Evolutionary conservation across 495 filamentous ascomycete species (phyloP), one percentile per base, ranked within the genome.

Genomic region (Daldinia grandis): DNA sequence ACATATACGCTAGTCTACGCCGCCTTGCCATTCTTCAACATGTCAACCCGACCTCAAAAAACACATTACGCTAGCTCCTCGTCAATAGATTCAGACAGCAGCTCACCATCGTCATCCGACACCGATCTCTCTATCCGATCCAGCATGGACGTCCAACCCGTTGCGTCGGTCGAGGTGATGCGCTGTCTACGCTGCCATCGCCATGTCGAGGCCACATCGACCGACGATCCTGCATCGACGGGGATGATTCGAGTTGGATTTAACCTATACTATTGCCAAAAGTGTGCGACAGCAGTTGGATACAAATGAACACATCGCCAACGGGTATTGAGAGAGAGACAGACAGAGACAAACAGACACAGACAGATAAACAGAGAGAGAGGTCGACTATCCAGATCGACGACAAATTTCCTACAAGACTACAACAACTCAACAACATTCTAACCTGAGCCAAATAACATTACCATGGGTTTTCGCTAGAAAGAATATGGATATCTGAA

Each of bases 211-310:
- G 79, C 82, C 19, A 84, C 84, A 19, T 82, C 82, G 47, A 83
- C 82, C n/a, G 86, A 87, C 71, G 84, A 87, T 74, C 81, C 79
- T 21, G 81, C 69, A 44, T 77, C 83, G 8, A 76, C 76, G 31
- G 88, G 87, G 17, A 89, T 89, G 76, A 87, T 93, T 6, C 86
- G 87, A 55, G 90, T 92, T 69, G 89, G 90, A 28, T 90, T 89
- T 81, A 93, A 92, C 72, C 89, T 91, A 58, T 93, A 92, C 78
- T 93, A 93, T 76, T 93, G 91, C 80, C 87, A 84, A 59, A 87
- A 90, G 30, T 93, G 91, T 76, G 90, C 91, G 19, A 84, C 84
- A 57, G 88, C 91, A 75, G 89, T 92, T 27, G 91, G 91, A 66
- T 93, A 87, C 64, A 85, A 85, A 54, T 92, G 88, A 92, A 65